Evolutionary conservation across 192 early-diverging fungal species (phyloP).

Genomic region (Linnemannia hyalina): DNA sequence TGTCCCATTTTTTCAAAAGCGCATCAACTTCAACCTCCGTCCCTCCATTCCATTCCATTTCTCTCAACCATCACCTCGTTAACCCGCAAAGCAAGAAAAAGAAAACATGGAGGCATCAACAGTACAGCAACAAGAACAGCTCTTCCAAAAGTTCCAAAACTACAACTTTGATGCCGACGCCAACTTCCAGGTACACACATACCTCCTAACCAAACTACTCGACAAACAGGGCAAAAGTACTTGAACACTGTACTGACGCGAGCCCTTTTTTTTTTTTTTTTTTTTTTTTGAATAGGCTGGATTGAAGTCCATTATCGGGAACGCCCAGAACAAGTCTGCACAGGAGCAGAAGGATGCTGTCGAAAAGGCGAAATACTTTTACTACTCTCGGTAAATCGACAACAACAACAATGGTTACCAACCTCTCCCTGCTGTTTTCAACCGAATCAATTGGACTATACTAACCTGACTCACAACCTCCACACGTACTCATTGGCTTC

Average conservation of each 20-base stretch:
- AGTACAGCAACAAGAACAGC: conserved; percentile 14
- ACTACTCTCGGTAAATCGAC: conserved; percentile 45
- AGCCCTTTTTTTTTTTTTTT: neutral
- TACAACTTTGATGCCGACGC: conserved; percentile 45
- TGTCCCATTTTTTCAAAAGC: no score
- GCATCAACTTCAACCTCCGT: no score
- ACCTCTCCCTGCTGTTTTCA: neutral
- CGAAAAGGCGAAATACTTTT: conserved; percentile 41
- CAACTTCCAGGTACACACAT: conserved; percentile 41
- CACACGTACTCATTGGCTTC: neutral
- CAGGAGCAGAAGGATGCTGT: conserved; percentile 42
- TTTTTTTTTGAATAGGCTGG: conserved; percentile 14
- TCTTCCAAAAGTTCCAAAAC: conserved; percentile 33
- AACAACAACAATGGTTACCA: neutral
- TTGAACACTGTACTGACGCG: neutral
- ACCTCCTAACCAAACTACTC: no score
- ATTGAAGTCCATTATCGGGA: conserved; percentile 36
- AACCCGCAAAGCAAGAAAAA: neutral
- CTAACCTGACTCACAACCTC: neutral
- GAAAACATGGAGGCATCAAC: conserved; percentile 12
- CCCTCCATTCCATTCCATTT: no score
- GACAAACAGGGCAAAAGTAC: neutral
- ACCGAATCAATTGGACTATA: neutral
- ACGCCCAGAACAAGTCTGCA: conserved; percentile 24
- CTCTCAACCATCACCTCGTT: no score